A percentile compares a stretch with the other conserved stretches of the same genome.
These are phyloP conservation scores for Suillus variegatus DNA, from an alignment of 768 basidiomycete genomes.

Conservation along the genomic window DNA sequence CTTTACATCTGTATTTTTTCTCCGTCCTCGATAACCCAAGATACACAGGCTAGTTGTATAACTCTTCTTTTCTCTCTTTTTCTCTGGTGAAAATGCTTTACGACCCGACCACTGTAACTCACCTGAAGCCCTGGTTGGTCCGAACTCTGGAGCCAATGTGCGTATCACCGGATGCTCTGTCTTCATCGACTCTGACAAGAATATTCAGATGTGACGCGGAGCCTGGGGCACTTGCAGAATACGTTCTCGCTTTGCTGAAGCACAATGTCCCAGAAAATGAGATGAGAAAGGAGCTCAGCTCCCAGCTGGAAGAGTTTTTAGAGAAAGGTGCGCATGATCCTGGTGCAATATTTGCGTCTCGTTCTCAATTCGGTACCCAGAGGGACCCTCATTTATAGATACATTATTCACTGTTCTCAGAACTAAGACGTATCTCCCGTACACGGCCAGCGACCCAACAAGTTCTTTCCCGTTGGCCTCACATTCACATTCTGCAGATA, in stretches of 20 bases:
- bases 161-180: conserved; percentile 16
- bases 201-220: conserved; percentile 89
- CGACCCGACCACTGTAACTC: conserved; percentile 60
- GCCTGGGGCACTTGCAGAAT: conserved; percentile 90
- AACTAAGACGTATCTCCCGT: conserved; percentile 84
- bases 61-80: conserved; percentile 6
- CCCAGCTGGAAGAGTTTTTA: conserved; percentile 89
- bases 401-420: conserved; percentile 83
- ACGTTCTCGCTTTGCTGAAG: conserved; percentile 90
- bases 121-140: conserved; percentile 88
- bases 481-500: conserved; percentile 44
- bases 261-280: conserved; percentile 84
- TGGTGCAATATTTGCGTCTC: background rate
- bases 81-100: conserved; percentile 53
- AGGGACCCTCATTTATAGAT: conserved; percentile 78
- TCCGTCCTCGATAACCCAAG: background rate
- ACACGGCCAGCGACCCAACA: conserved; percentile 49
- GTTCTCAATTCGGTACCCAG: conserved; percentile 34
- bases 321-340: conserved; percentile 67
- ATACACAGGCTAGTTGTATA: conserved; percentile 11
- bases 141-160: conserved; percentile 92
- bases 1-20: background rate
- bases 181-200: conserved; percentile 4
- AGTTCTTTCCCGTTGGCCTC: conserved; percentile 34
- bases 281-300: conserved; percentile 73